Evolutionary conservation across 345 rosid species (phyloP).

Genomic region (Sonneratia caseolaris): DNA sequence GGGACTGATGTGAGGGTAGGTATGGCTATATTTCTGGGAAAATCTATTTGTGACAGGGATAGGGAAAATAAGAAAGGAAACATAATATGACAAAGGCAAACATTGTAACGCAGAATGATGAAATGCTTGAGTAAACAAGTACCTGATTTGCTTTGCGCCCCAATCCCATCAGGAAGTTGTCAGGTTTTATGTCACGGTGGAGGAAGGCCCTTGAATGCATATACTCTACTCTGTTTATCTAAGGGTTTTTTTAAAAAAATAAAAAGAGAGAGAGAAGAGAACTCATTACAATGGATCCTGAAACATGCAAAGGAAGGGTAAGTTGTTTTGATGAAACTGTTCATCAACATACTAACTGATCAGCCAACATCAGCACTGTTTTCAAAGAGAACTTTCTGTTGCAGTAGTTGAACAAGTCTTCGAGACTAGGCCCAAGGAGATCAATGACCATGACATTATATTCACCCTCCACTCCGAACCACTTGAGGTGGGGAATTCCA

Average conservation of each 20-base stretch:
- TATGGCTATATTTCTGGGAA: too few species aligned
- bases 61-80: background rate
- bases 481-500: slow-evolving; percentile 80
- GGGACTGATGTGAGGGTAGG: too few species aligned
- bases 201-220: slow-evolving; percentile 79
- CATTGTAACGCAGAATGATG: too few species aligned
- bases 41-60: background rate
- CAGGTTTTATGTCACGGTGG: slow-evolving; percentile 90
- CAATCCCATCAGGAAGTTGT: slow-evolving; percentile 79
- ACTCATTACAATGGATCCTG: background rate
- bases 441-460: slow-evolving; percentile 79
- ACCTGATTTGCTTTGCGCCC: slow-evolving; percentile 95
- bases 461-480: slow-evolving; percentile 84
- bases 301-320: slow-evolving; percentile 2
- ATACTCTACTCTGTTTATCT: slow-evolving; percentile 81
- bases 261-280: background rate
- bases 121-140: background rate
- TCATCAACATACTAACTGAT: slow-evolving; percentile 54
- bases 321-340: background rate
- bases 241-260: slow-evolving; percentile 2
- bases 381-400: slow-evolving; percentile 64
- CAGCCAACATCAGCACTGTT: slow-evolving; percentile 80
- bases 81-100: background rate
- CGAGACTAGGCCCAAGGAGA: slow-evolving; percentile 88
- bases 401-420: slow-evolving; percentile 80